A percentile compares a stretch with the other conserved stretches of the same genome.
phyloP scores from a whole-genome alignment of 208 protist species.

The Leptomonas pyrrhocoris region DNA sequence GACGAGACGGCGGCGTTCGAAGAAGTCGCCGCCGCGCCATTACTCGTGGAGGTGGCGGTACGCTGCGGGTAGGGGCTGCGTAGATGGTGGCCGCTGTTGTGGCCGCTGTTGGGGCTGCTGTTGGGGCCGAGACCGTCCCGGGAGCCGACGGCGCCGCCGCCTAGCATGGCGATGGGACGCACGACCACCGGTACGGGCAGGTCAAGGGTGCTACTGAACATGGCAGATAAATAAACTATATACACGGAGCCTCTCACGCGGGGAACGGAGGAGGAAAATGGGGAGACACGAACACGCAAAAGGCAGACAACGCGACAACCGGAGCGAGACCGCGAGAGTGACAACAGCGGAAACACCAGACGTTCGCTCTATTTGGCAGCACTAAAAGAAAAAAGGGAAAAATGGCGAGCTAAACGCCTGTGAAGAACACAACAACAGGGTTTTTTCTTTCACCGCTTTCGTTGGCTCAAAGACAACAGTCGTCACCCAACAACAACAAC shows the following conservation, averaged over 20 bases:
- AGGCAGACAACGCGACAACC: too few relatives aligned
- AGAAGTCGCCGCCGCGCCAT: not conserved
- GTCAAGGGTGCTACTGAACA: slow-evolving; percentile 16
- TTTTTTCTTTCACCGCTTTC: too few relatives aligned
- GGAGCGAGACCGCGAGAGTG: too few relatives aligned
- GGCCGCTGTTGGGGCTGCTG: not conserved
- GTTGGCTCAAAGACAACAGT: too few relatives aligned
- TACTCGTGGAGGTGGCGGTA: not conserved
- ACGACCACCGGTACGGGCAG: slow-evolving; percentile 20
- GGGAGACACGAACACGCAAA: not conserved
- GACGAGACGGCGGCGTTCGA: not conserved
- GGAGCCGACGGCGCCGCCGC: slow-evolving; percentile 20
- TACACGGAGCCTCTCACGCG: too few relatives aligned
- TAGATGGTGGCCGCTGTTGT: not conserved
- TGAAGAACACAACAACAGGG: too few relatives aligned
- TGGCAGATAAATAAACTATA: too few relatives aligned
- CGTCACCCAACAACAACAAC: too few relatives aligned
- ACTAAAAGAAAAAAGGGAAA: not conserved
- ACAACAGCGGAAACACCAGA: too few relatives aligned
- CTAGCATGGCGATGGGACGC: slow-evolving; percentile 22
- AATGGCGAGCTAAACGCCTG: too few relatives aligned
- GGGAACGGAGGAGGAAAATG: not conserved
- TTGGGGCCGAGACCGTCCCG: not conserved
- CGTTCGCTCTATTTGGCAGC: too few relatives aligned
- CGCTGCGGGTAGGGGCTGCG: not conserved